phyloP scores from a whole-genome alignment of 176 grass and related monocot genomes.

The Aegilops bicornis region DNA sequence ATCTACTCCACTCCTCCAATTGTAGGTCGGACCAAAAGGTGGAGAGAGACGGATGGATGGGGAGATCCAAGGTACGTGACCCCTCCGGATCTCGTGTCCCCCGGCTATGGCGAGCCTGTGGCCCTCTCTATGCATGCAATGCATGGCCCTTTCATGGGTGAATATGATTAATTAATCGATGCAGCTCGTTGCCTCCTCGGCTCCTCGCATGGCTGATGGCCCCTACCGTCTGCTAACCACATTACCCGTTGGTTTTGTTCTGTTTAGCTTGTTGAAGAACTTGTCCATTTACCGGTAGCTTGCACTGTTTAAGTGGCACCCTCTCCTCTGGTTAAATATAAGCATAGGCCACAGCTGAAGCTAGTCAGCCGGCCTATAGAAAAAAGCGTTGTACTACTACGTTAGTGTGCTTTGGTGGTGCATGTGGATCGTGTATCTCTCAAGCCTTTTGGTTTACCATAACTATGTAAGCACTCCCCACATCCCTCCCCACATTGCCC shows the following conservation, averaged over 20 bases:
- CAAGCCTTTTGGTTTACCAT: not conserved
- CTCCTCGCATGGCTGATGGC: not conserved
- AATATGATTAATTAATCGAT: not conserved
- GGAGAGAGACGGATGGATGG: conserved; percentile 20
- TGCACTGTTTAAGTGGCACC: not conserved
- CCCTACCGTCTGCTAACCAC: conserved; percentile 26
- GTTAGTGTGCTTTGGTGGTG: not conserved
- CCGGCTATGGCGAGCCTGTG: not conserved
- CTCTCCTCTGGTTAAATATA: not conserved
- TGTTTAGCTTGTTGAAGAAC: conserved; percentile 1
- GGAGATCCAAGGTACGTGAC: conserved; percentile 60
- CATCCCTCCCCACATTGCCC: no score
- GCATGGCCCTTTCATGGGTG: not conserved
- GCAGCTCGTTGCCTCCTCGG: not conserved
- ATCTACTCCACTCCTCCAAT: not conserved
- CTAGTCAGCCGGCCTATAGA: conserved; percentile 29
- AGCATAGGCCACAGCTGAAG: not conserved
- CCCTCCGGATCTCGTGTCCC: conserved; percentile 54
- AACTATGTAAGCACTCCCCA: no score
- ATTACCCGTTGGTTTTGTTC: conserved; percentile 37
- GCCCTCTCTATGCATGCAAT: not conserved
- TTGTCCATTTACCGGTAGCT: conserved; percentile 18
- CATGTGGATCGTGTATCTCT: not conserved
- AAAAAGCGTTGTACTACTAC: not conserved
- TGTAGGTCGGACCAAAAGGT: not conserved